Conservation (phyloP, 768 basidiomycete genomes). For the Lactarius hengduanensis region DNA sequence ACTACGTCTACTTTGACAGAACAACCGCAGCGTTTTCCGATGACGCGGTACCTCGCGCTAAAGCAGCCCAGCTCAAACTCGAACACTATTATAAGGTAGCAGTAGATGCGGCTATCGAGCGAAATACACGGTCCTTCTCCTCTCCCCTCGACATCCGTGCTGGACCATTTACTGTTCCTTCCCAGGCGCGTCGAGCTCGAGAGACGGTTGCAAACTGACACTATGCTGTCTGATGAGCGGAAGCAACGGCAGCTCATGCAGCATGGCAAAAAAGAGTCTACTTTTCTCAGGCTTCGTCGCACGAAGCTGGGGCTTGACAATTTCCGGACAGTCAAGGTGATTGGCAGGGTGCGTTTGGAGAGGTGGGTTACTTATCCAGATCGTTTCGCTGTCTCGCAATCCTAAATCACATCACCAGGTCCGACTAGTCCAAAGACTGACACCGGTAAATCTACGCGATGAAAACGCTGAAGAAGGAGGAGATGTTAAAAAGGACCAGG, state of each 20-base stretch:
- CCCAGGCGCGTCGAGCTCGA: slow-evolving; percentile 85
- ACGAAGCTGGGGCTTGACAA: slow-evolving; percentile 90
- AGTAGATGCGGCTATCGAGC: slow-evolving; percentile 91
- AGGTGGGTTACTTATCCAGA: slow-evolving; percentile 51
- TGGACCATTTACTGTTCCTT: slow-evolving; percentile 7
- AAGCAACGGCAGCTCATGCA: slow-evolving; percentile 81
- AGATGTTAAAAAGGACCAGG: slow-evolving; percentile 99
- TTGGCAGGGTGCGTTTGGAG: slow-evolving; percentile 98
- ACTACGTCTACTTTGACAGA: slow-evolving; percentile 95
- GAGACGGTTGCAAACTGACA: slow-evolving; percentile 68
- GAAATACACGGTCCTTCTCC: slow-evolving; percentile 72
- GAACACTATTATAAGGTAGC: slow-evolving; percentile 97
- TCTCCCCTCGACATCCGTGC: not conserved
- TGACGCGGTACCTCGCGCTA: slow-evolving; percentile 77
- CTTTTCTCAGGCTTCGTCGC: slow-evolving; percentile 81
- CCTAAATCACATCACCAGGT: slow-evolving; percentile 48
- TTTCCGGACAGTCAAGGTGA: slow-evolving; percentile 97
- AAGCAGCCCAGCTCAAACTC: slow-evolving; percentile 90
- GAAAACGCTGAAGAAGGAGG: slow-evolving; percentile 96
- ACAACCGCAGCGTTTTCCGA: slow-evolving; percentile 74
- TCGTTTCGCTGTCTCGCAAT: not conserved
- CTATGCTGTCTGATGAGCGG: slow-evolving; percentile 73
- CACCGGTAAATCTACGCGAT: slow-evolving; percentile 98
- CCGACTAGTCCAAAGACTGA: slow-evolving; percentile 91
- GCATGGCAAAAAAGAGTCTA: slow-evolving; percentile 84